These are phyloP conservation scores for Albophoma yamanashiensis DNA, from an alignment of 2,329 filamentous ascomycete species.

Conservation along the genomic window DNA sequence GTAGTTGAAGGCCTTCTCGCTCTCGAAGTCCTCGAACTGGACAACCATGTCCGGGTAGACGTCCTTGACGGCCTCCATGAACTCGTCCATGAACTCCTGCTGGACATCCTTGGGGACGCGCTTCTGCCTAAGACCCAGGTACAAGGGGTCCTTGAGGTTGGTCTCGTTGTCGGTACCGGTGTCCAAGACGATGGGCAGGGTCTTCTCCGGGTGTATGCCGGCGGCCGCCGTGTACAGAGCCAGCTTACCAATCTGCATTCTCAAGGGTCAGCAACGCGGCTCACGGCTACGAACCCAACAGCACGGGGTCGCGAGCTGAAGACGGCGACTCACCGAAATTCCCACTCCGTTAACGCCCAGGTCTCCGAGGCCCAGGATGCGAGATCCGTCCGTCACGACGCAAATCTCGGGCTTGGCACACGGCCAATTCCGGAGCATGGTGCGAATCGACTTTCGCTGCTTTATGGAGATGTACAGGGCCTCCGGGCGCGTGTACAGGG, in stretches of 20 bases:
- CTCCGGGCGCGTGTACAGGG: slow-evolving; percentile 90
- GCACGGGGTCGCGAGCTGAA: not conserved
- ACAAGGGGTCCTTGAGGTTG: slow-evolving; percentile 62
- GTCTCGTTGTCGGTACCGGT: slow-evolving; percentile 55
- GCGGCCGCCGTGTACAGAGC: slow-evolving; percentile 92
- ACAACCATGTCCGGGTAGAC: slow-evolving; percentile 59
- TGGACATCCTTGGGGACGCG: slow-evolving; percentile 71
- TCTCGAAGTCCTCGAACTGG: slow-evolving; percentile 98
- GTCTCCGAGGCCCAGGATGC: slow-evolving; percentile 86
- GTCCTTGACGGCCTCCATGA: slow-evolving; percentile 85
- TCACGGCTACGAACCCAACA: not conserved
- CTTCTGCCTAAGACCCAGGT: slow-evolving; percentile 79
- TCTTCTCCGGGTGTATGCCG: slow-evolving; percentile 85
- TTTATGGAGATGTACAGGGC: slow-evolving; percentile 93
- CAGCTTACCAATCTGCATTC: slow-evolving; percentile 74
- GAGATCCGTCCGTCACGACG: slow-evolving; percentile 91
- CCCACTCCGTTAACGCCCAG: slow-evolving; percentile 95
- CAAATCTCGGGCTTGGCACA: slow-evolving; percentile 85
- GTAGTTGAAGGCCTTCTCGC: slow-evolving; percentile 80
- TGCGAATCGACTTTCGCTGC: slow-evolving; percentile 81
- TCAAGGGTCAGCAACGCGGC: not conserved
- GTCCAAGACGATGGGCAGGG: slow-evolving; percentile 59
- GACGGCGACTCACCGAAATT: slow-evolving; percentile 59
- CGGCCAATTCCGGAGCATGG: slow-evolving; percentile 89
- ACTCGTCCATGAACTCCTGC: slow-evolving; percentile 89